Evolutionary conservation across 495 filamentous ascomycete species (phyloP).

Genomic region (Daldinia loculata): DNA sequence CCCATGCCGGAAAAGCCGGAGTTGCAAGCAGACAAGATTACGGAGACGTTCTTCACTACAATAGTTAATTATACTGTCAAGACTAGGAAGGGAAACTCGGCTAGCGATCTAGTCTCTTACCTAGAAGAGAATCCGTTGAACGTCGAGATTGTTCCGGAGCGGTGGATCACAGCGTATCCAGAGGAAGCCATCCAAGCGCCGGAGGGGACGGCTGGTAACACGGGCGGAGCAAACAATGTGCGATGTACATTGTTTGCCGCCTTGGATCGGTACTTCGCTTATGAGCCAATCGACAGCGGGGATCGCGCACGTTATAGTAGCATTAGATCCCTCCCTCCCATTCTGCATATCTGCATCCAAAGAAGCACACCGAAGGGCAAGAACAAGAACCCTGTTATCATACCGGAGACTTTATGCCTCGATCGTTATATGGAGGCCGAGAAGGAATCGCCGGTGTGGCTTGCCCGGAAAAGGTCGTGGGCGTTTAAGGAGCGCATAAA

Average conservation of each 20-base stretch:
- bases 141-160: constrained; percentile 48
- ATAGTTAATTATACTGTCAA: constrained; percentile 55
- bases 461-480: constrained; percentile 75
- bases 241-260: constrained; percentile 78
- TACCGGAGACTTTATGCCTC: constrained; percentile 81
- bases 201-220: not conserved
- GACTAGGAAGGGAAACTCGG: constrained; percentile 32
- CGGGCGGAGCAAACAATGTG: constrained; percentile 40
- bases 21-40: constrained; percentile 77
- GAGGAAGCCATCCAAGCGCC: constrained; percentile 22
- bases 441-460: constrained; percentile 63
- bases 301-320: constrained; percentile 75
- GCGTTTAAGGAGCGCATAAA: constrained; percentile 72
- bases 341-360: constrained; percentile 89
- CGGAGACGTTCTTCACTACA: constrained; percentile 64
- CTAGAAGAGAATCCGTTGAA: constrained; percentile 42
- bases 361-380: constrained; percentile 76
- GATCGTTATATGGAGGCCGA: constrained; percentile 85
- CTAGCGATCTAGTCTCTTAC: not conserved
- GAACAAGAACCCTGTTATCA: constrained; percentile 76
- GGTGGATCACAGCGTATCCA: constrained; percentile 56
- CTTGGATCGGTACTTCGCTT: constrained; percentile 83
- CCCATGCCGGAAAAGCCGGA: constrained; percentile 64
- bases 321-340: constrained; percentile 78
- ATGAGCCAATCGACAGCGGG: constrained; percentile 71